phyloP scores from a whole-genome alignment of 768 basidiomycete genomes.

The Mrakia frigida region DNA sequence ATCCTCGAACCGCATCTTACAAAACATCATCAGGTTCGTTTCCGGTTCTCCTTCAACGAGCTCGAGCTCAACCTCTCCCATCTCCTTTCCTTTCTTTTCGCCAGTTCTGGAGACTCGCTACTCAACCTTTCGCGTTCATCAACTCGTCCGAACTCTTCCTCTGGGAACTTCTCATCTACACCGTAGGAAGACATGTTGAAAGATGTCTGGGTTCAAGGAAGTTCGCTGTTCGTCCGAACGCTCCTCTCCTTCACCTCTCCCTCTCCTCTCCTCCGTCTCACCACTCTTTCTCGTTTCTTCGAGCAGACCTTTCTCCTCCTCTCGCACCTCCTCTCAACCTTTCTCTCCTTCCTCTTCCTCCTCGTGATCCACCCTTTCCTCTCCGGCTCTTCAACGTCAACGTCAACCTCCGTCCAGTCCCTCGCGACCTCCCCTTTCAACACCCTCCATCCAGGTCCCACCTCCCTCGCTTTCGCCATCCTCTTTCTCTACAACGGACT shows the following conservation, averaged over 20 bases:
- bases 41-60: background rate
- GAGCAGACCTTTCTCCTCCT: background rate
- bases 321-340: constrained; percentile 7
- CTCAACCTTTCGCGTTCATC: constrained; percentile 1
- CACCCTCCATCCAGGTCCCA: background rate
- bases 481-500: background rate
- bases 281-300: background rate
- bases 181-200: background rate
- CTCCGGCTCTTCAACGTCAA: background rate
- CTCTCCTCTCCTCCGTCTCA: background rate
- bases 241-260: background rate
- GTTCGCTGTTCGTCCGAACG: background rate
- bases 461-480: background rate
- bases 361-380: constrained; percentile 6
- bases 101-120: constrained; percentile 5
- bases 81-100: background rate
- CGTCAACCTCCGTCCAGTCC: background rate
- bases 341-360: constrained; percentile 3
- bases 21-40: background rate
- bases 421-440: background rate
- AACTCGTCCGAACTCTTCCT: constrained; percentile 10
- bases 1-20: constrained; percentile 5
- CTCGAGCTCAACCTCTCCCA: constrained; percentile 1
- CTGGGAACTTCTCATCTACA: constrained; percentile 4
- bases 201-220: background rate